Percentiles rank a stretch among this genome's conserved stretches.
These are phyloP conservation scores for Alternaria conjuncta DNA, from an alignment of 2,329 filamentous ascomycete species.

Conservation along the genomic window DNA sequence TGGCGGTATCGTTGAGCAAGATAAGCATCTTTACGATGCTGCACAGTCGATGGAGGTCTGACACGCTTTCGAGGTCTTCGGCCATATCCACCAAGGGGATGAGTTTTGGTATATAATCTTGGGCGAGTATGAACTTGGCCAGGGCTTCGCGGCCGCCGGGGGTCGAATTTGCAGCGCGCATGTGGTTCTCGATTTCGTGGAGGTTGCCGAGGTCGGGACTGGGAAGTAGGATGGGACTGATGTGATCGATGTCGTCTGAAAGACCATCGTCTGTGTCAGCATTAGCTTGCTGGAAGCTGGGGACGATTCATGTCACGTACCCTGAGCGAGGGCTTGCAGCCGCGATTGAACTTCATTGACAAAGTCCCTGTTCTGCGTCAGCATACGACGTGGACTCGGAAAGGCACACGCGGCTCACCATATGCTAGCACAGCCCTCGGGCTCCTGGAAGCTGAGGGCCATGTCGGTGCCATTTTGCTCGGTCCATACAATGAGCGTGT, in stretches of 20 bases:
- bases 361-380: slow-evolving; percentile 74
- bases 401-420: slow-evolving; percentile 65
- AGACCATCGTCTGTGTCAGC: slow-evolving; percentile 73
- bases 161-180: slow-evolving; percentile 78
- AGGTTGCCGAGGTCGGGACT: slow-evolving; percentile 82
- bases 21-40: slow-evolving; percentile 98
- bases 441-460: slow-evolving; percentile 97
- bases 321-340: slow-evolving; percentile 67
- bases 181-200: slow-evolving; percentile 80
- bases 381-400: slow-evolving; percentile 7
- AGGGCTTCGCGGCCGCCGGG: slow-evolving; percentile 82
- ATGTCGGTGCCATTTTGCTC: slow-evolving; percentile 91
- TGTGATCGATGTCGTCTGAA: slow-evolving; percentile 82
- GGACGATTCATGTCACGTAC: slow-evolving; percentile 52
- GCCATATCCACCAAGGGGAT: slow-evolving; percentile 86
- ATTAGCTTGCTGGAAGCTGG: slow-evolving; percentile 20
- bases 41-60: slow-evolving; percentile 88
- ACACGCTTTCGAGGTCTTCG: slow-evolving; percentile 86
- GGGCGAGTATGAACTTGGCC: slow-evolving; percentile 81
- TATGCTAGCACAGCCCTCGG: slow-evolving; percentile 89
- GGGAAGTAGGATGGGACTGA: slow-evolving; percentile 76
- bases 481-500: slow-evolving; percentile 98
- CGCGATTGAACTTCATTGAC: slow-evolving; percentile 84
- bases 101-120: slow-evolving; percentile 87
- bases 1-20: slow-evolving; percentile 89